These are phyloP conservation scores for Pyrenophora seminiperda DNA, from an alignment of 2,329 filamentous ascomycete genomes.

Conservation along the genomic window DNA sequence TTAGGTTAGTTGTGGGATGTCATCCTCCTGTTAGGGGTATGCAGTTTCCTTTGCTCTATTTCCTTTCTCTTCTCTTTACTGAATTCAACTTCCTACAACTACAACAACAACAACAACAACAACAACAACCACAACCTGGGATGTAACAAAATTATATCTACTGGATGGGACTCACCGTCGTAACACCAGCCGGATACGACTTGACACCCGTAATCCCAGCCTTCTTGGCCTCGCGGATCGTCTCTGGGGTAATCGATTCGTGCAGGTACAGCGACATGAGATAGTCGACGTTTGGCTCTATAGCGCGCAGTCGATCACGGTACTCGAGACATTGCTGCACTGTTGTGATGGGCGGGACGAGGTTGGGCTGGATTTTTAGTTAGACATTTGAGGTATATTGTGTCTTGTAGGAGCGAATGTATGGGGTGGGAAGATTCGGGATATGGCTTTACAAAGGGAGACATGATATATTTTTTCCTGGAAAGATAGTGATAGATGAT, in stretches of 20 bases:
- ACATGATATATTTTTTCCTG: too few species aligned
- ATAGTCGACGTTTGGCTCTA: constrained; percentile 57
- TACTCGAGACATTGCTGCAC: constrained; percentile 56
- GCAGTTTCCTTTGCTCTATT: neutral
- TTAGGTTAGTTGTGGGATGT: constrained; percentile 30
- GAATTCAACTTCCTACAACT: too few species aligned
- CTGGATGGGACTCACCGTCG: constrained; percentile 39
- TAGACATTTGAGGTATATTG: neutral
- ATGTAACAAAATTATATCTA: too few species aligned
- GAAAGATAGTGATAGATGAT: too few species aligned
- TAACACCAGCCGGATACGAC: constrained; percentile 63
- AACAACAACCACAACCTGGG: too few species aligned
- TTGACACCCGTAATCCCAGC: constrained; percentile 76
- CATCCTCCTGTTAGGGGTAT: too few species aligned
- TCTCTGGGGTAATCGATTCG: constrained; percentile 54
- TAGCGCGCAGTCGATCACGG: constrained; percentile 49
- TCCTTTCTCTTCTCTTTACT: neutral
- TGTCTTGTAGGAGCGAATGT: too few species aligned
- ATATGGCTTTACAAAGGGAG: too few species aligned
- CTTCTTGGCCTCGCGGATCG: constrained; percentile 72
- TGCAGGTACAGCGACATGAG: constrained; percentile 60
- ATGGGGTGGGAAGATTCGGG: too few species aligned
- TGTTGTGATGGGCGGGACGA: constrained; percentile 57
- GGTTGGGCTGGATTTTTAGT: constrained; percentile 51
- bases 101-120: too few species aligned